Percentiles rank a stretch among this genome's conserved stretches.
Evolutionary conservation across 192 early-diverging fungal species (phyloP).

Genomic region (Podila epigama): DNA sequence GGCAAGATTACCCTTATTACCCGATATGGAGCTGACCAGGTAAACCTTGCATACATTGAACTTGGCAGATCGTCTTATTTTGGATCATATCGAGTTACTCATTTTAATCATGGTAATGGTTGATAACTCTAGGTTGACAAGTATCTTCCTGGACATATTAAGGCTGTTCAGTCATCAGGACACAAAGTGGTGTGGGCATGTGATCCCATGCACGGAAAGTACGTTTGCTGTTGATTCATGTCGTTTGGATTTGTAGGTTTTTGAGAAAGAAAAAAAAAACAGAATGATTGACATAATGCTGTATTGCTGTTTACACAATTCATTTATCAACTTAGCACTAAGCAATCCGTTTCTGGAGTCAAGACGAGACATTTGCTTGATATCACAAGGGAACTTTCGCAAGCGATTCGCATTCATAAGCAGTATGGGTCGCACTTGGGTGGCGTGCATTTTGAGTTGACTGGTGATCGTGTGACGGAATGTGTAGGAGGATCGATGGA

Average conservation of each 20-base stretch:
- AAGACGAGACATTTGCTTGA: constrained; percentile 92
- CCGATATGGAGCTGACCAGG: constrained; percentile 86
- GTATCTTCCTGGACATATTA: constrained; percentile 84
- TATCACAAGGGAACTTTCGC: constrained; percentile 85
- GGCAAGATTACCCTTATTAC: constrained; percentile 96
- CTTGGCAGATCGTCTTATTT: no score
- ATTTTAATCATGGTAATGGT: no score
- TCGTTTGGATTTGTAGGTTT: neutral
- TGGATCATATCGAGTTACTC: no score
- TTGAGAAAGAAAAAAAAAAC: neutral
- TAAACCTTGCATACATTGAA: no score
- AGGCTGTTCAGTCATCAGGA: constrained; percentile 79
- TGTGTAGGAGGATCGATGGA: constrained; percentile 96
- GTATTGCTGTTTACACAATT: neutral
- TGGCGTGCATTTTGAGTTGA: constrained; percentile 95
- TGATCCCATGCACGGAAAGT: constrained; percentile 98
- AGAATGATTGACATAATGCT: neutral
- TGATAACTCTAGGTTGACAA: no score
- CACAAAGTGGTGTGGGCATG: constrained; percentile 94
- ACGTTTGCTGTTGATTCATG: constrained; percentile 4
- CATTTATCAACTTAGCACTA: constrained; percentile 60
- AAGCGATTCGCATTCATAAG: constrained; percentile 83
- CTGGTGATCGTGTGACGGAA: constrained; percentile 93
- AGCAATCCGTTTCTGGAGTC: constrained; percentile 74
- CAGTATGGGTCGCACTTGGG: constrained; percentile 72